Conservation (phyloP, 352 stramenopile genomes). For the Globisporangium megalacanthum region DNA sequence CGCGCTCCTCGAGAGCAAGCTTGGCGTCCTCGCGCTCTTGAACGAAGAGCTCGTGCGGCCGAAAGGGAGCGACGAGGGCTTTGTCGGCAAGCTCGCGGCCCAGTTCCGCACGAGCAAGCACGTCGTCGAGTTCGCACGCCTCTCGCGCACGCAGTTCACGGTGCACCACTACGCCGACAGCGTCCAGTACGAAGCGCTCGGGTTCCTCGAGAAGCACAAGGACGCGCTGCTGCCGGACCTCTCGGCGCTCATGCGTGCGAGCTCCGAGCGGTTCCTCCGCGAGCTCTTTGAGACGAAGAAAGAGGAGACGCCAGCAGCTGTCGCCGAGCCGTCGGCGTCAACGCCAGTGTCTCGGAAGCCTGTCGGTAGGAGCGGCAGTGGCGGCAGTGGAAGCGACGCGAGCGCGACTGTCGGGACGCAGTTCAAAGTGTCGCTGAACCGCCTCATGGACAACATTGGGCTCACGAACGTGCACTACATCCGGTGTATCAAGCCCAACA, state of each 20-base stretch:
- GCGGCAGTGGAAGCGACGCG: conserved; percentile 16
- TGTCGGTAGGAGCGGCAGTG: conserved; percentile 18
- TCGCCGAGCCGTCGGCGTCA: conserved; percentile 5
- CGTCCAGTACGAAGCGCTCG: conserved; percentile 88
- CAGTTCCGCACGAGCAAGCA: conserved; percentile 46
- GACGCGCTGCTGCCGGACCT: conserved; percentile 91
- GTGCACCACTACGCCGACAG: conserved; percentile 92
- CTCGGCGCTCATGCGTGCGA: conserved; percentile 62
- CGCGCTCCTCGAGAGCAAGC: conserved; percentile 63
- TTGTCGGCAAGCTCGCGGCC: conserved; percentile 53
- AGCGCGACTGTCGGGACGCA: conserved; percentile 73
- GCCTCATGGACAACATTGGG: conserved; percentile 71
- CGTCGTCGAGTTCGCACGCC: conserved; percentile 64
- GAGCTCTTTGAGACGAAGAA: conserved; percentile 48
- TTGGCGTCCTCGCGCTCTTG: conserved; percentile 75
- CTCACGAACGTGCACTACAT: conserved; percentile 77
- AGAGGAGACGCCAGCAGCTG: conserved; percentile 25
- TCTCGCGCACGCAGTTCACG: conserved; percentile 82
- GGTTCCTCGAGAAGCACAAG: conserved; percentile 95
- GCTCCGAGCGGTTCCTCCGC: conserved; percentile 38
- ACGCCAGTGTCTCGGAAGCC: conserved; percentile 8
- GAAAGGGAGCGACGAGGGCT: conserved; percentile 59
- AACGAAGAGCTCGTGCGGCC: conserved; percentile 85
- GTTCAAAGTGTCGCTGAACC: conserved; percentile 62
- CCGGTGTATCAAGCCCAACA: conserved; percentile 85